Evolutionary conservation across 768 basidiomycete species (phyloP).

Genomic region (Gymnopilus junonius): DNA sequence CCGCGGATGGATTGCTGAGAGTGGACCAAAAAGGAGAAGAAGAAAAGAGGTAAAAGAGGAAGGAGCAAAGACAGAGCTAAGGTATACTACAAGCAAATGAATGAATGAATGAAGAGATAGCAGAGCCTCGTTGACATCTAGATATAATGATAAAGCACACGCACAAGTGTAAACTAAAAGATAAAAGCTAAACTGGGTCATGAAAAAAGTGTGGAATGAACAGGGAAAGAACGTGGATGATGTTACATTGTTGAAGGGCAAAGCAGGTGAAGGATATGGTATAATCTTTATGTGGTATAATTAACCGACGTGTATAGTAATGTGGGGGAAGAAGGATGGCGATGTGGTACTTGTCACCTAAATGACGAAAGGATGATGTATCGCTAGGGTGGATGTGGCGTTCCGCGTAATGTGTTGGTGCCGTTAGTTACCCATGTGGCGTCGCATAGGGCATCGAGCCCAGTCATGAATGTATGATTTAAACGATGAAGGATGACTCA

Average conservation of each 20-base stretch:
- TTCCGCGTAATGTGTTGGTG: neutral
- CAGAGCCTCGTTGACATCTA: constrained; percentile 4
- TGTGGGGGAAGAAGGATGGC: neutral
- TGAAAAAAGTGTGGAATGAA: neutral
- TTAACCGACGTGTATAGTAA: constrained; percentile 4
- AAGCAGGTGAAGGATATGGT: constrained; percentile 5
- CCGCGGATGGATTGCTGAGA: neutral
- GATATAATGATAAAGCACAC: constrained; percentile 1
- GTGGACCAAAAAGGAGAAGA: neutral
- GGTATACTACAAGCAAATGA: neutral
- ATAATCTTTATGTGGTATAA: constrained; percentile 6
- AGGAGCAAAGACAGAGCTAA: neutral
- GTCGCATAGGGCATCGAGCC: constrained; percentile 6
- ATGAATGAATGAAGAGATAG: neutral
- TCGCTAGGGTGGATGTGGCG: constrained; percentile 2
- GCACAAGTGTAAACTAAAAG: neutral
- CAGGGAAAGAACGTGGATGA: neutral
- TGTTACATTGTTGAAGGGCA: neutral
- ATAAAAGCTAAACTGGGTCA: neutral
- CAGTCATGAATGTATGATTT: neutral
- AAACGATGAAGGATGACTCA: neutral
- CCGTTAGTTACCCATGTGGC: constrained; percentile 1
- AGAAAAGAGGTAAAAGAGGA: neutral
- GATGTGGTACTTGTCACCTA: neutral
- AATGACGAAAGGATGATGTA: neutral